phyloP scores from a whole-genome alignment of 2,329 filamentous ascomycete species.

The Trematosphaeria pertusa region DNA sequence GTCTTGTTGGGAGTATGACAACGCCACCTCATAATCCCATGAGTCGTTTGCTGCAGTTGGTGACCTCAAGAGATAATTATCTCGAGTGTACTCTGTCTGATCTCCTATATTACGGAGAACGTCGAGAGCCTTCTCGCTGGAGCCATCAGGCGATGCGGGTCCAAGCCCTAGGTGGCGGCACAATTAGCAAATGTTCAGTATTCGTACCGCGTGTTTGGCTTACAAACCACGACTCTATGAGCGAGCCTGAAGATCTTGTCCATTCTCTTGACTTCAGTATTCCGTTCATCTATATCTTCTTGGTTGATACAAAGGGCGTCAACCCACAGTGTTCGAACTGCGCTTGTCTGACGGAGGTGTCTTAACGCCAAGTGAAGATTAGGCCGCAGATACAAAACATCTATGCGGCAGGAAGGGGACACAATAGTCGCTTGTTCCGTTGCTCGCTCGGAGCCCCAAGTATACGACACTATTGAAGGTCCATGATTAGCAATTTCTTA shows the following conservation, averaged over 20 bases:
- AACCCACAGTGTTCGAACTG: constrained; percentile 13
- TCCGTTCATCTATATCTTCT: constrained; percentile 6
- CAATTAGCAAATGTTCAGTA: too few species aligned
- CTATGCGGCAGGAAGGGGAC: background rate
- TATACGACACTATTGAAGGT: constrained; percentile 2
- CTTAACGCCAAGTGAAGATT: constrained; percentile 2
- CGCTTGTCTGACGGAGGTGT: background rate
- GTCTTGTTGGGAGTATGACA: background rate
- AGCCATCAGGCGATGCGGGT: background rate
- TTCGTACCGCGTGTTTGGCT: too few species aligned
- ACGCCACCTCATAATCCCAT: background rate
- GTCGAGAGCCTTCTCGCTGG: background rate
- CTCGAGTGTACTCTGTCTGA: background rate
- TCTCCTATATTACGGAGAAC: constrained; percentile 1
- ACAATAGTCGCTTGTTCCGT: background rate
- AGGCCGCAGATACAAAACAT: background rate
- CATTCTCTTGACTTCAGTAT: constrained; percentile 15
- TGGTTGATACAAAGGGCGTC: constrained; percentile 23
- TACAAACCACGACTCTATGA: constrained; percentile 6
- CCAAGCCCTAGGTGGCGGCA: too few species aligned
- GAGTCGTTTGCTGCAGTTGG: background rate
- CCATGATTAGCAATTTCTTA: too few species aligned
- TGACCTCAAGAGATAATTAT: background rate
- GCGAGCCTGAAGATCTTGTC: constrained; percentile 10
- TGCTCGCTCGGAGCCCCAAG: constrained; percentile 1